Evolutionary conservation across 148 eudicot genomes (phyloP).

Genomic region (Silene conica): DNA sequence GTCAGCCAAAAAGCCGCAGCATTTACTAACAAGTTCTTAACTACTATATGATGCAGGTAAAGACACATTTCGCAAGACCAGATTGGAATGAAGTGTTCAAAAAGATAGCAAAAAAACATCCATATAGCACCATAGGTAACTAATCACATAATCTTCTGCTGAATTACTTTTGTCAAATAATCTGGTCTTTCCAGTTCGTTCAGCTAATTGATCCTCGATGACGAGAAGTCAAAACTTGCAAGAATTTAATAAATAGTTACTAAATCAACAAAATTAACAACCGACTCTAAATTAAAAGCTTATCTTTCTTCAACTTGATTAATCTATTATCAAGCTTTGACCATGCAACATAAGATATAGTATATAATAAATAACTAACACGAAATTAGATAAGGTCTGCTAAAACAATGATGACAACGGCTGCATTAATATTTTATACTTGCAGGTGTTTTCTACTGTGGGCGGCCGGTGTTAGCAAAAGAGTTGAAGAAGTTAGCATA

Average conservation of each 20-base stretch:
- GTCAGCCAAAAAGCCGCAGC: background rate
- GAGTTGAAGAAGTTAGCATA: constrained; percentile 67
- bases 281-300: constrained; percentile 10
- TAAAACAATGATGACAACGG: background rate
- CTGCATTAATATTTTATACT: background rate
- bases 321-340: constrained; percentile 4
- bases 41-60: constrained; percentile 56
- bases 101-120: constrained; percentile 72
- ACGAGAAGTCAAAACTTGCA: constrained; percentile 18
- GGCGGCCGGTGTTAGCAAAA: constrained; percentile 70
- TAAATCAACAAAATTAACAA: constrained; percentile 6
- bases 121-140: constrained; percentile 75
- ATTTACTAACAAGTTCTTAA: constrained; percentile 4
- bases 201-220: background rate
- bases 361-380: no score
- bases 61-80: constrained; percentile 97
- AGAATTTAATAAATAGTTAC: background rate
- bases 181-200: constrained; percentile 15
- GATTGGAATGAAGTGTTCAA: constrained; percentile 87
- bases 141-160: background rate
- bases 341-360: background rate
- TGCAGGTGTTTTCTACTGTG: constrained; percentile 95
- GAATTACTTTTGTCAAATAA: background rate
- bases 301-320: constrained; percentile 5
- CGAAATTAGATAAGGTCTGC: no score